These are phyloP conservation scores for Aureobasidium sp. DNA, from an alignment of 2,329 filamentous ascomycete species.

Conservation along the genomic window DNA sequence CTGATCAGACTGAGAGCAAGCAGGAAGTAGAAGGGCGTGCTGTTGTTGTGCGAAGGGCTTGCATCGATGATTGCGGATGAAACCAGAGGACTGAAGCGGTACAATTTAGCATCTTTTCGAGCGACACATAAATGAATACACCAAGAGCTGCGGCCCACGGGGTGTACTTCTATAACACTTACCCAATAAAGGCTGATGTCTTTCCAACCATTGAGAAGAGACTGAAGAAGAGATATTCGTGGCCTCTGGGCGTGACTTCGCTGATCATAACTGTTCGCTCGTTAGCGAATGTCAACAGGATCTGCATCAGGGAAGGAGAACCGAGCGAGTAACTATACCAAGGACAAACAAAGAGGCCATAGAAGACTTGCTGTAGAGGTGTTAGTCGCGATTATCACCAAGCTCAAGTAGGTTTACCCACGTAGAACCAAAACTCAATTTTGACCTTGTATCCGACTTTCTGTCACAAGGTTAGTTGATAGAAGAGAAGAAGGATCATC, in stretches of 20 bases:
- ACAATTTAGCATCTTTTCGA: background rate
- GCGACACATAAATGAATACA: too few relatives aligned
- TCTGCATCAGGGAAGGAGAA: background rate
- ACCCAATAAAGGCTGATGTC: slow-evolving; percentile 57
- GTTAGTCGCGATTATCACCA: background rate
- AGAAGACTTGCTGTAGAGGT: slow-evolving; percentile 37
- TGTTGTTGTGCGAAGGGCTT: slow-evolving; percentile 47
- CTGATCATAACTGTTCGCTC: slow-evolving; percentile 51
- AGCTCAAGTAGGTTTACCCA: background rate
- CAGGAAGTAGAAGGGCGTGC: slow-evolving; percentile 58
- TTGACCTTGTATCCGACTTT: background rate
- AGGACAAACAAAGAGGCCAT: slow-evolving; percentile 53
- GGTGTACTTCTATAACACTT: background rate
- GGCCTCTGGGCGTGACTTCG: slow-evolving; percentile 58
- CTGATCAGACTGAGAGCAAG: slow-evolving; percentile 50
- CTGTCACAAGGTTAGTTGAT: background rate
- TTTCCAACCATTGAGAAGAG: slow-evolving; percentile 62
- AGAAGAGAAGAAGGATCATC: background rate
- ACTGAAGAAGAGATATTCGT: slow-evolving; percentile 63
- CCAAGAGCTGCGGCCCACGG: too few relatives aligned
- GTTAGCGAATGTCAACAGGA: slow-evolving; percentile 21
- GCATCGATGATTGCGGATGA: slow-evolving; percentile 60
- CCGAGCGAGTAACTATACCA: background rate
- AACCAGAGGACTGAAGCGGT: slow-evolving; percentile 44
- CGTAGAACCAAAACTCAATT: background rate